Percentiles rank a stretch among this genome's conserved stretches.
Evolutionary conservation across 1,284 basidiomycete genomes (phyloP).

Genomic region (Omphalotus olearius): DNA sequence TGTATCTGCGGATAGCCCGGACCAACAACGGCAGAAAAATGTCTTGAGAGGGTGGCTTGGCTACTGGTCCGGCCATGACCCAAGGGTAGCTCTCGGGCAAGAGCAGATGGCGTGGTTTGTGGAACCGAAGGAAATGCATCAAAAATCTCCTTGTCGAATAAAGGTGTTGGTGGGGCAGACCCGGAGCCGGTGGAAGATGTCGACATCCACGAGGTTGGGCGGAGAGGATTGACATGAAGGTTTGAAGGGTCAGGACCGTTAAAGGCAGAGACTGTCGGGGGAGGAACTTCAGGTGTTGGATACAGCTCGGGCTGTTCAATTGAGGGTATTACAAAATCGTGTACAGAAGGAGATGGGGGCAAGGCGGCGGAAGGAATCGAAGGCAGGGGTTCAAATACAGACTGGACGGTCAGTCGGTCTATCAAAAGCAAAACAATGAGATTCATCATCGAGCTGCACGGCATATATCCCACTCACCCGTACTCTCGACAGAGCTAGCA

Average conservation of each 20-base stretch:
- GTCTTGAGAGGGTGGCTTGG: background rate
- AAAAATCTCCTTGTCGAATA: slow-evolving; percentile 44
- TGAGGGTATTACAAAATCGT: slow-evolving; percentile 10
- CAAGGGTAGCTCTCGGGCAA: slow-evolving; percentile 1
- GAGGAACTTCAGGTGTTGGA: background rate
- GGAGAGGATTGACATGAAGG: slow-evolving; percentile 1
- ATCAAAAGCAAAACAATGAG: background rate
- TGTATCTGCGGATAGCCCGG: too few species aligned
- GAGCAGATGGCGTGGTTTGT: slow-evolving; percentile 28
- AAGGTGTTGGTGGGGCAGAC: slow-evolving; percentile 33
- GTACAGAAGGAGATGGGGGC: slow-evolving; percentile 11
- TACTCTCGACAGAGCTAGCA: slow-evolving; percentile 29
- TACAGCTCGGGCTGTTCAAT: background rate
- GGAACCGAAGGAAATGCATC: slow-evolving; percentile 59
- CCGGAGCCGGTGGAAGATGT: slow-evolving; percentile 30
- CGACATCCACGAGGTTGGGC: slow-evolving; percentile 37
- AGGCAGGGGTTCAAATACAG: background rate
- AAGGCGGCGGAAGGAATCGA: slow-evolving; percentile 1
- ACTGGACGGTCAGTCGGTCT: slow-evolving; percentile 10
- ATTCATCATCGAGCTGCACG: slow-evolving; percentile 3
- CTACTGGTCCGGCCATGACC: background rate
- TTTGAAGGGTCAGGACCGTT: slow-evolving; percentile 5
- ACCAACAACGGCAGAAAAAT: too few species aligned
- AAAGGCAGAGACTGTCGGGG: background rate
- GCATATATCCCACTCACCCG: slow-evolving; percentile 23